phyloP scores from a whole-genome alignment of 306 rosid species.

The Vicia villosa region DNA sequence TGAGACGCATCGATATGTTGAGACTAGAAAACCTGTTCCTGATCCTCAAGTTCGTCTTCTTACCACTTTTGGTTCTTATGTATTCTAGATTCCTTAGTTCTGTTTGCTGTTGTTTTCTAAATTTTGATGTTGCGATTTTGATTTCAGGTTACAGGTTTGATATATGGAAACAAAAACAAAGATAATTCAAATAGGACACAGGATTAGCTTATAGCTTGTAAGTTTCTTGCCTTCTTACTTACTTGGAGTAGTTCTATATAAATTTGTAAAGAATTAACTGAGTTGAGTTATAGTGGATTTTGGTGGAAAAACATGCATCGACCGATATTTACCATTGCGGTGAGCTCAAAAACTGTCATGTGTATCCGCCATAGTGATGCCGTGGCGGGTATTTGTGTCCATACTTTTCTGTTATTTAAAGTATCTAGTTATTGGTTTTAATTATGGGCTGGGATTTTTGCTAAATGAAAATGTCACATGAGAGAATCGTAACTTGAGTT shows the following conservation, averaged over 20 bases:
- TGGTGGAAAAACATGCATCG: too few species aligned
- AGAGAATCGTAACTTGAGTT: not conserved
- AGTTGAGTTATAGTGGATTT: too few species aligned
- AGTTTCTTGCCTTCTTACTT: conserved; percentile 13
- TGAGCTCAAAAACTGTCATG: too few species aligned
- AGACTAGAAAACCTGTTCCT: conserved; percentile 83
- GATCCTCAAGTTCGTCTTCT: conserved; percentile 68
- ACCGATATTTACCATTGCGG: too few species aligned
- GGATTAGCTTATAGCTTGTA: conserved; percentile 42
- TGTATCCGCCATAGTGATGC: too few species aligned
- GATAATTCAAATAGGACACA: conserved; percentile 38
- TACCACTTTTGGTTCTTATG: not conserved
- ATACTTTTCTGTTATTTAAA: too few species aligned
- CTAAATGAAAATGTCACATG: not conserved
- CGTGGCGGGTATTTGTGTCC: too few species aligned
- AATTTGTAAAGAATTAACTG: not conserved
- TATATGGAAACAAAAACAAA: conserved; percentile 71
- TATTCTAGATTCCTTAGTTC: not conserved
- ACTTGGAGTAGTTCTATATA: not conserved
- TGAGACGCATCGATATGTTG: conserved; percentile 68
- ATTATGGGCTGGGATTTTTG: too few species aligned
- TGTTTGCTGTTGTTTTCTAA: not conserved
- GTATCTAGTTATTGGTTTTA: too few species aligned
- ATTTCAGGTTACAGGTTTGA: conserved; percentile 71
- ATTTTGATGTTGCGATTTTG: not conserved